phyloP scores from a whole-genome alignment of 1,284 basidiomycete species.

The Rhizoctonia solani region DNA sequence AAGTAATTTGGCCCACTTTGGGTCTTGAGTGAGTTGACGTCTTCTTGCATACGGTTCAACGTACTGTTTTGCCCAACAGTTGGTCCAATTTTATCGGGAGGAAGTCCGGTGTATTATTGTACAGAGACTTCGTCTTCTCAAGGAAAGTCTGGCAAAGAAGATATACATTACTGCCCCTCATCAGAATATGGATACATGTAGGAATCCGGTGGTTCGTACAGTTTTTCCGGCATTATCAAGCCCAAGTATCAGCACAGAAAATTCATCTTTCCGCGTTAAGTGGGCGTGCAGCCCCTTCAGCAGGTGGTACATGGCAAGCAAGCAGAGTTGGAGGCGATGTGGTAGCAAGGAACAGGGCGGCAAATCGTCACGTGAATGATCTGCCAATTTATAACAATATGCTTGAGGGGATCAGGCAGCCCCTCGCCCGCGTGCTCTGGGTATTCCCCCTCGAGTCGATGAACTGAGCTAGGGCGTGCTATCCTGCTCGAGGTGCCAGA shows the following conservation, averaged over 20 bases:
- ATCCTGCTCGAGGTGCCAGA: slow-evolving; percentile 18
- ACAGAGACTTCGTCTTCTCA: slow-evolving; percentile 90
- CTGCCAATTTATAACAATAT: background rate
- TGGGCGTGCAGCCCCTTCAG: slow-evolving; percentile 88
- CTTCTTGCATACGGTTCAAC: slow-evolving; percentile 40
- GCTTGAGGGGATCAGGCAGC: background rate
- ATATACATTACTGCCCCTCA: slow-evolving; percentile 23
- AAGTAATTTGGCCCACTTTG: slow-evolving; percentile 84
- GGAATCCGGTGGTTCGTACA: slow-evolving; percentile 50
- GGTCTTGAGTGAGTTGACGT: background rate
- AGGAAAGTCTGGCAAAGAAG: slow-evolving; percentile 68
- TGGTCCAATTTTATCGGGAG: slow-evolving; percentile 88
- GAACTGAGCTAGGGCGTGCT: slow-evolving; percentile 27
- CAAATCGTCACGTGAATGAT: slow-evolving; percentile 13
- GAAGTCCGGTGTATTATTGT: slow-evolving; percentile 79
- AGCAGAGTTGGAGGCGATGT: background rate
- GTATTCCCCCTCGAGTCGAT: slow-evolving; percentile 4
- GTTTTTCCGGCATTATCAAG: slow-evolving; percentile 91
- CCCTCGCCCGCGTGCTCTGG: slow-evolving; percentile 22
- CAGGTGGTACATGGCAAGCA: slow-evolving; percentile 81
- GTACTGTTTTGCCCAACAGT: slow-evolving; percentile 94
- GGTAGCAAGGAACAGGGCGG: background rate
- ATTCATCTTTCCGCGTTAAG: slow-evolving; percentile 90
- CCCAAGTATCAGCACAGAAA: slow-evolving; percentile 84
- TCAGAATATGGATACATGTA: background rate